Evolutionary conservation across 441 rosid species (phyloP).

Genomic region (Gossypium trilobum): DNA sequence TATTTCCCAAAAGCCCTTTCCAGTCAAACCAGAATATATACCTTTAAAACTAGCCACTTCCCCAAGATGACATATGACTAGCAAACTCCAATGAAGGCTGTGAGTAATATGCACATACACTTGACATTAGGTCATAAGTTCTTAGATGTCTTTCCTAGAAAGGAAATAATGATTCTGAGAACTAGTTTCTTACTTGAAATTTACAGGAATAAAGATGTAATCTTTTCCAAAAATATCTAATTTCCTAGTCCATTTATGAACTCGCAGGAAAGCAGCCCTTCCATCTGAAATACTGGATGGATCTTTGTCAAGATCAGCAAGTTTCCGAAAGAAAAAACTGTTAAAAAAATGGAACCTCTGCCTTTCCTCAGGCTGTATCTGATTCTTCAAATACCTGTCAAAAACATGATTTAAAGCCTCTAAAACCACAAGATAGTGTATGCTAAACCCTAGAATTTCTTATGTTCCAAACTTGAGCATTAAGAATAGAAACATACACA

Average conservation of each 20-base stretch:
- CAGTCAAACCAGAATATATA: conserved; percentile 26
- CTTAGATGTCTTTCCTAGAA: background rate
- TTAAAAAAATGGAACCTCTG: conserved; percentile 62
- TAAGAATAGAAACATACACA: background rate
- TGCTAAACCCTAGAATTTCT: background rate
- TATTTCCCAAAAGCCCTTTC: conserved; percentile 6
- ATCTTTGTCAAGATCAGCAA: conserved; percentile 71
- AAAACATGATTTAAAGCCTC: conserved; percentile 2
- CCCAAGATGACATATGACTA: conserved; percentile 62
- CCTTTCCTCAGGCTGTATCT: conserved; percentile 38
- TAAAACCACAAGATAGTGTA: background rate
- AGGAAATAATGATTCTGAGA: background rate
- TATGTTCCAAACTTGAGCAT: background rate
- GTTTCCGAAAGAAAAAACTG: conserved; percentile 74
- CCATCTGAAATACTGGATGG: conserved; percentile 66
- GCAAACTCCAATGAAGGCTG: conserved; percentile 72
- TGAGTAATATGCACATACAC: conserved; percentile 17
- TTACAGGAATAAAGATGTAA: conserved; percentile 67
- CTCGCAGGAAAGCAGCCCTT: conserved; percentile 64
- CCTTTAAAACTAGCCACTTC: conserved; percentile 46
- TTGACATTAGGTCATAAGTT: conserved; percentile 24
- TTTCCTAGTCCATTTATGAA: conserved; percentile 71
- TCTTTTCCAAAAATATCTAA: conserved; percentile 65
- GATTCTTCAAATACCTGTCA: conserved; percentile 56
- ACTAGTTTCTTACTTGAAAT: conserved; percentile 44